Evolutionary conservation across 331 rosid genomes (phyloP).

Genomic region (Phaseolus coccineus): DNA sequence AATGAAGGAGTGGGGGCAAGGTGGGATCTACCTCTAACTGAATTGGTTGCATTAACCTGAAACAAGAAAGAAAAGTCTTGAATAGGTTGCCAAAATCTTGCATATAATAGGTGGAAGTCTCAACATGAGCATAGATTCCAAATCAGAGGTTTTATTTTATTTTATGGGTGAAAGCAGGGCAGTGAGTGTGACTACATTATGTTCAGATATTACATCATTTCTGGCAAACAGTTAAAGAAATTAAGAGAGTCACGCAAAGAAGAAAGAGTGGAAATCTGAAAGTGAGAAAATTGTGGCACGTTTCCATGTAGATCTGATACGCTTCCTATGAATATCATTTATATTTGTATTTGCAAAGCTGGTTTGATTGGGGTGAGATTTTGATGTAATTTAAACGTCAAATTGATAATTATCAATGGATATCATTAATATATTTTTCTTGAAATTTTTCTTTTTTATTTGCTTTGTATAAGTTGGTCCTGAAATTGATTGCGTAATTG

Average conservation of each 20-base stretch:
- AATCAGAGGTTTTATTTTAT: not conserved
- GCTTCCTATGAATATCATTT: not conserved
- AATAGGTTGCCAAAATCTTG: slow-evolving; percentile 25
- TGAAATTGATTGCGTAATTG: slow-evolving; percentile 23
- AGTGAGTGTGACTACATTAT: not conserved
- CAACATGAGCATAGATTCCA: not conserved
- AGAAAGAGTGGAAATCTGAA: slow-evolving; percentile 15
- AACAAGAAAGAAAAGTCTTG: not conserved
- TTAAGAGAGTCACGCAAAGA: slow-evolving; percentile 8
- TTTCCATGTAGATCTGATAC: slow-evolving; percentile 1
- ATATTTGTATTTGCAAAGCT: not conserved
- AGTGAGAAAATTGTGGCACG: slow-evolving; percentile 33
- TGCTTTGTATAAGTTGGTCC: not conserved
- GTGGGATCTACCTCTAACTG: slow-evolving; percentile 39
- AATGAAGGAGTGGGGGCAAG: slow-evolving; percentile 42
- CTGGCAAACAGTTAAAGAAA: slow-evolving; percentile 5
- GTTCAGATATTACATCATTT: not conserved
- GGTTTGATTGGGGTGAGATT: too few relatives aligned
- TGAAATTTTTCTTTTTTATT: not conserved
- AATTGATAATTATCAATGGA: too few relatives aligned
- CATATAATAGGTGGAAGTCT: slow-evolving; percentile 2
- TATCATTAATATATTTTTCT: too few relatives aligned
- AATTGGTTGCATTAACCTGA: slow-evolving; percentile 37
- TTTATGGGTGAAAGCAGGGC: not conserved
- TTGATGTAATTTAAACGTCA: too few relatives aligned